Base-by-base conservation (phyloP, 2,329 filamentous ascomycete genomes). In the Clonostachys sp. region DNA sequence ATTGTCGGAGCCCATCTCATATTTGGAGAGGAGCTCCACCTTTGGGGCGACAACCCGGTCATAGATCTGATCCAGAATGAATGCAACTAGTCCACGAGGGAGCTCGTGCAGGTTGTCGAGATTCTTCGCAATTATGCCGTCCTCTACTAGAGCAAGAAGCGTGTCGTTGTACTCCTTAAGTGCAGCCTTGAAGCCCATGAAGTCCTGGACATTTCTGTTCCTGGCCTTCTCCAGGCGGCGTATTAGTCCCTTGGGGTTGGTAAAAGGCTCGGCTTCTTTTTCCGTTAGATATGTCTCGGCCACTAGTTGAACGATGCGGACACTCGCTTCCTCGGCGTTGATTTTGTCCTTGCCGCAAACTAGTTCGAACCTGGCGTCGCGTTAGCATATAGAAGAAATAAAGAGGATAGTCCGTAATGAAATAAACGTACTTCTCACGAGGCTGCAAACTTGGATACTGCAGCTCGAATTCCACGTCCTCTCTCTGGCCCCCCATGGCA, bases 31-130 rank as follows among this genome's bases (percentile, higher is more conserved):
- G 10, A 86, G 81, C 53, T 95, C 89, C 20, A 96, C 90, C 51
- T 87, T 83, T 6, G 90, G 91, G 3, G 91, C 94, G 8, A 99
- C 94, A 6, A 90, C 95, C 45, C 94, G 89, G 58, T 91, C 84
- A 68, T 96, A 97, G 18, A 90, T 87, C 63, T 99, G 91, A 47
- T 81, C 84, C 40, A 95, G 78, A 57, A 96, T 92, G 55, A 90
- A 85, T 55, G 87, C 83, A 42, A 91, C 84, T 44, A 91, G 80
- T 41, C 82, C 80, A 41, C 88, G 75, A 7, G 87, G 83, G 16
- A 96, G 72, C 42, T 80, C 76, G 57, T 87, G 84, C 61, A 82
- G 81, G 43, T 72, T 70, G 54, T 87, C 81, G 42, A 97, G 75
- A 55, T 88, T 86, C 55, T 78, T 82, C 17, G 83, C 78, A 51